phyloP scores from a whole-genome alignment of 2,329 filamentous ascomycete species.

The Chaetomiaceae sp. region DNA sequence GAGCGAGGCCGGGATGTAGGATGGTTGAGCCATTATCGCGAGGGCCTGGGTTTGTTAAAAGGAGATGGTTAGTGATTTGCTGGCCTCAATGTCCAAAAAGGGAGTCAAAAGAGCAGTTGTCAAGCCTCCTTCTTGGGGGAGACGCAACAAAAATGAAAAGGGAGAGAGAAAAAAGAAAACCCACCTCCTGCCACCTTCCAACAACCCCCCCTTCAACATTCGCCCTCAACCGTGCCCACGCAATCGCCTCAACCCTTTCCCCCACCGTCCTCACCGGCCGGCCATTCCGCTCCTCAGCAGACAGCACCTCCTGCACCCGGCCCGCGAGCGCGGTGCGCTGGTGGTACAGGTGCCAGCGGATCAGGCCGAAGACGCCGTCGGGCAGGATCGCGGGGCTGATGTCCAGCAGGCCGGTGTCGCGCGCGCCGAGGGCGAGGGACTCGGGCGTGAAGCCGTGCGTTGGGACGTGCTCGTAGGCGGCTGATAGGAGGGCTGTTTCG shows the following conservation, averaged over 20 bases:
- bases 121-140: too few species aligned
- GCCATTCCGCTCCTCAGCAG: conserved; percentile 31
- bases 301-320: conserved; percentile 34
- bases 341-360: conserved; percentile 69
- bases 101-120: too few species aligned
- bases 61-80: too few species aligned
- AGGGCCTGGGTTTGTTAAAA: conserved; percentile 56
- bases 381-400: conserved; percentile 80
- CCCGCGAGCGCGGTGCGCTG: conserved; percentile 57
- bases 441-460: conserved; percentile 73
- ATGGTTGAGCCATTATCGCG: conserved; percentile 82
- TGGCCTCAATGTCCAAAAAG: too few species aligned
- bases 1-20: conserved; percentile 69
- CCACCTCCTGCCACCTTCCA: conserved; percentile 79
- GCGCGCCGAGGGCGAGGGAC: conserved; percentile 70
- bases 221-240: conserved; percentile 70
- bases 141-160: too few species aligned
- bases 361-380: conserved; percentile 69
- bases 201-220: conserved; percentile 63
- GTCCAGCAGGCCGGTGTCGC: conserved; percentile 79
- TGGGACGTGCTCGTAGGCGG: conserved; percentile 76
- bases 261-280: conserved; percentile 38
- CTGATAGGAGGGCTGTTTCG: conserved; percentile 73
- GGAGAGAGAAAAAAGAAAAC: conserved; percentile 25
- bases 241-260: conserved; percentile 62